These are phyloP conservation scores for Gymnopilus junonius DNA, from an alignment of 768 basidiomycete genomes.

Conservation along the genomic window DNA sequence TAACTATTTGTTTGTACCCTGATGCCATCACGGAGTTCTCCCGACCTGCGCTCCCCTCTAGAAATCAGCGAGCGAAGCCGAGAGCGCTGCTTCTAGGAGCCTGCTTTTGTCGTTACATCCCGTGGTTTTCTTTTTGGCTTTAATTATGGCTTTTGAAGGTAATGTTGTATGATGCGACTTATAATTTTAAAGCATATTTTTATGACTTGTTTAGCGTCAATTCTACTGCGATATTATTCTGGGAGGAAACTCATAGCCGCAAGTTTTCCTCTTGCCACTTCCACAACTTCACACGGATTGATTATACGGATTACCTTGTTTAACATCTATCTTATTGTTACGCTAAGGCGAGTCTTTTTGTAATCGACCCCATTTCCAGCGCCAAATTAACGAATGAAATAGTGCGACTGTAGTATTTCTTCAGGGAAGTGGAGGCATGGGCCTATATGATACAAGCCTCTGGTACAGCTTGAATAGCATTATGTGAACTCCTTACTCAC, in stretches of 20 bases:
- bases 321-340: slow-evolving; percentile 46
- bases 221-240: slow-evolving; percentile 45
- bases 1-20: too few relatives aligned
- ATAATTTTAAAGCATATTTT: not conserved
- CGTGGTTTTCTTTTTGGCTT: slow-evolving; percentile 36
- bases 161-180: not conserved
- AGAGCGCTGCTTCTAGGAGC: too few relatives aligned
- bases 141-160: slow-evolving; percentile 54
- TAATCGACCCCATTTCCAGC: not conserved
- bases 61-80: too few relatives aligned
- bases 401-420: slow-evolving; percentile 45
- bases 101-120: too few relatives aligned
- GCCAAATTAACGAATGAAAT: not conserved
- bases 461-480: slow-evolving; percentile 30
- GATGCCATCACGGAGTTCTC: too few relatives aligned
- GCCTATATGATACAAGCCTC: slow-evolving; percentile 55
- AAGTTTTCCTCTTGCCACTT: slow-evolving; percentile 45
- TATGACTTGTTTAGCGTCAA: slow-evolving; percentile 35
- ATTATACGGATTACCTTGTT: slow-evolving; percentile 47
- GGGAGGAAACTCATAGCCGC: slow-evolving; percentile 40
- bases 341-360: slow-evolving; percentile 42
- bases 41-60: too few relatives aligned
- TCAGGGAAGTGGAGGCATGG: slow-evolving; percentile 29
- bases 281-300: slow-evolving; percentile 38
- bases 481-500: slow-evolving; percentile 5